Evolutionary conservation across 106 monocot species (phyloP).

Genomic region (Dactylorhiza incarnata): DNA sequence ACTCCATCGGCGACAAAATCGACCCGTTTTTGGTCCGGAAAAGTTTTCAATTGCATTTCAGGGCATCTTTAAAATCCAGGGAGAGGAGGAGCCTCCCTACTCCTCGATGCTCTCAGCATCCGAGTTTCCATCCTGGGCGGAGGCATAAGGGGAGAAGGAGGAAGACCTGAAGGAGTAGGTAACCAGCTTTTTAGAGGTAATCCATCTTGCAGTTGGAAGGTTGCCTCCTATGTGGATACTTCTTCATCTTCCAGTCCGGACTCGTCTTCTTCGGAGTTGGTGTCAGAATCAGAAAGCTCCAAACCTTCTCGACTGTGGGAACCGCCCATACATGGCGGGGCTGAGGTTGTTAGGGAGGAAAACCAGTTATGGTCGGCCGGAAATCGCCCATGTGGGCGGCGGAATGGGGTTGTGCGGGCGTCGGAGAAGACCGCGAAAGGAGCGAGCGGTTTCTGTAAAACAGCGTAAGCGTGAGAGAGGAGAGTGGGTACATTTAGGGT

Average conservation of each 20-base stretch:
- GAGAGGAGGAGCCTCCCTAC: slow-evolving; percentile 5
- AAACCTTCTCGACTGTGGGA: slow-evolving; percentile 82
- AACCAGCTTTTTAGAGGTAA: slow-evolving; percentile 55
- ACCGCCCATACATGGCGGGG: slow-evolving; percentile 49
- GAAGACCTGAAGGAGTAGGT: slow-evolving; percentile 33
- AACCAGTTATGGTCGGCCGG: too few species aligned
- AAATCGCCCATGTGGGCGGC: too few species aligned
- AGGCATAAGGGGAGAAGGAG: not conserved
- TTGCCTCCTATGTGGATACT: slow-evolving; percentile 59
- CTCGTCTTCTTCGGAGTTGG: slow-evolving; percentile 21
- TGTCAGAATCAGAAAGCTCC: slow-evolving; percentile 55
- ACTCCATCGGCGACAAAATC: slow-evolving; percentile 91
- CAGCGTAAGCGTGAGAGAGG: too few species aligned
- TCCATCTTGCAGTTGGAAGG: slow-evolving; percentile 59
- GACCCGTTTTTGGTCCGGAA: slow-evolving; percentile 66
- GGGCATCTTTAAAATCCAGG: slow-evolving; percentile 66
- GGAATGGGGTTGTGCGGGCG: too few species aligned
- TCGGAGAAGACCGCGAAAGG: too few species aligned
- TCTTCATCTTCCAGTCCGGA: not conserved
- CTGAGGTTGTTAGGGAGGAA: not conserved
- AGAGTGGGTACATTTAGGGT: too few species aligned
- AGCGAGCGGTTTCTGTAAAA: too few species aligned
- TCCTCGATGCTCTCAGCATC: slow-evolving; percentile 15
- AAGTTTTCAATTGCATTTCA: slow-evolving; percentile 62
- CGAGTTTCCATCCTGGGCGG: not conserved